Conservation (phyloP, 2,329 filamentous ascomycete genomes). For the Stachybotrys chlorohalonatus region DNA sequence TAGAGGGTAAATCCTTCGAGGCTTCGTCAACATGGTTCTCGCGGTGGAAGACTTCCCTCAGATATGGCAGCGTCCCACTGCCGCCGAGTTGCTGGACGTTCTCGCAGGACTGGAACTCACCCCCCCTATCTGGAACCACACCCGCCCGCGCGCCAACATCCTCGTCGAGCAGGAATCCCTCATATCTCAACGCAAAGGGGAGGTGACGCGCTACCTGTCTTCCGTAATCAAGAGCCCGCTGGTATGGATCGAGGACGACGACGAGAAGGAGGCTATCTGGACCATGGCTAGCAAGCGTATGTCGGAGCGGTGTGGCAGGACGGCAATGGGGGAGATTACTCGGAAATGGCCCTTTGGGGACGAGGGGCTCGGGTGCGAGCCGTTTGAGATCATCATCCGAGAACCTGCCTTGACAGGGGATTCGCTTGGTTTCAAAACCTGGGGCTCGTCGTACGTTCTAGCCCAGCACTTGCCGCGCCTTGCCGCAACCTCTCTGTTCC, state of each 20-base stretch:
- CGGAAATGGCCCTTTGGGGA: conserved; percentile 42
- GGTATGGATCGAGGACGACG: conserved; percentile 59
- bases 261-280: conserved; percentile 62
- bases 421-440: conserved; percentile 86
- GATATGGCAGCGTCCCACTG: conserved; percentile 66
- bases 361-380: conserved; percentile 16
- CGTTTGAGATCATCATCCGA: conserved; percentile 61
- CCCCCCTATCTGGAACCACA: conserved; percentile 58
- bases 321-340: conserved; percentile 48
- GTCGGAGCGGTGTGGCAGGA: conserved; percentile 75
- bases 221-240: conserved; percentile 59
- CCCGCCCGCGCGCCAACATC: conserved; percentile 30
- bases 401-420: conserved; percentile 86
- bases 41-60: conserved; percentile 62
- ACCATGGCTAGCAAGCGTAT: conserved; percentile 69
- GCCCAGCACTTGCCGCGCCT: conserved; percentile 58
- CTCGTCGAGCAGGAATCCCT: conserved; percentile 31
- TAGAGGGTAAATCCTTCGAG: too few relatives aligned
- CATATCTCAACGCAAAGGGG: conserved; percentile 31
- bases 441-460: conserved; percentile 84
- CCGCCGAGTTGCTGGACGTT: conserved; percentile 51
- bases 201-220: conserved; percentile 57
- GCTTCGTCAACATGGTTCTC: conserved; percentile 15
- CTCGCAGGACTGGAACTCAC: conserved; percentile 59
- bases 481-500: conserved; percentile 31